These are phyloP conservation scores for Ottelia alismoides DNA, from an alignment of 106 monocot genomes.

Conservation along the genomic window DNA sequence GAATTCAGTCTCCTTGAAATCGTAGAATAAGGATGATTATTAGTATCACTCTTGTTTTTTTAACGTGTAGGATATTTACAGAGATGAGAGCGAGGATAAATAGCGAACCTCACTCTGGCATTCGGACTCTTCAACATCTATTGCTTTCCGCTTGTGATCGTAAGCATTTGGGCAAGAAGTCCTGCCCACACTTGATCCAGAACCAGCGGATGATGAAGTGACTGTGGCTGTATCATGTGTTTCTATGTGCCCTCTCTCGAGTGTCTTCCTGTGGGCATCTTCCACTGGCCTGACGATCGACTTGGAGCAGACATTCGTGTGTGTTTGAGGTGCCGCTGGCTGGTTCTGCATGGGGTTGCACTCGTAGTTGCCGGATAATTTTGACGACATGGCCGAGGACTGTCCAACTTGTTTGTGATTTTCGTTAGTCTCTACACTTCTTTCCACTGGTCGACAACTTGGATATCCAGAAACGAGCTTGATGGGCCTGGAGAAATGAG, in stretches of 20 bases:
- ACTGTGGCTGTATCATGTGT: conserved; percentile 16
- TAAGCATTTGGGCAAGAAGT: conserved; percentile 16
- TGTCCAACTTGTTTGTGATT: conserved; percentile 11
- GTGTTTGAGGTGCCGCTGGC: conserved; percentile 1
- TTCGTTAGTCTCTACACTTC: too few relatives aligned
- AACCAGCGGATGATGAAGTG: conserved; percentile 48
- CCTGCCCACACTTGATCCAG: conserved; percentile 41
- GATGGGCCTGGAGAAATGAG: conserved; percentile 27
- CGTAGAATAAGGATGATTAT: not conserved
- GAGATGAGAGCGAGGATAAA: too few relatives aligned
- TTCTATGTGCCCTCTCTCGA: conserved; percentile 9
- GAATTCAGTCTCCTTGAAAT: conserved; percentile 46
- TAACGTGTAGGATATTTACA: too few relatives aligned
- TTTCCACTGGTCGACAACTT: not conserved
- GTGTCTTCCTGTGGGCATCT: conserved; percentile 3
- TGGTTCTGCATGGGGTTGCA: conserved; percentile 32
- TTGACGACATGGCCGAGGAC: conserved; percentile 26
- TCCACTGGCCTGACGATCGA: conserved; percentile 1
- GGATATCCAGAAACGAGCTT: conserved; percentile 1
- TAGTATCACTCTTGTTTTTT: too few relatives aligned
- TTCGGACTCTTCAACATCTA: conserved; percentile 45
- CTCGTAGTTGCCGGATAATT: conserved; percentile 34
- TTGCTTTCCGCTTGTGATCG: conserved; percentile 51
- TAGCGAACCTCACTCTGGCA: conserved; percentile 60
- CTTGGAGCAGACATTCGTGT: conserved; percentile 10